Percentiles rank a stretch among this genome's conserved stretches.
These are phyloP conservation scores for Ascochyta rabiei DNA, from an alignment of 2,329 filamentous ascomycete species.

Conservation along the genomic window DNA sequence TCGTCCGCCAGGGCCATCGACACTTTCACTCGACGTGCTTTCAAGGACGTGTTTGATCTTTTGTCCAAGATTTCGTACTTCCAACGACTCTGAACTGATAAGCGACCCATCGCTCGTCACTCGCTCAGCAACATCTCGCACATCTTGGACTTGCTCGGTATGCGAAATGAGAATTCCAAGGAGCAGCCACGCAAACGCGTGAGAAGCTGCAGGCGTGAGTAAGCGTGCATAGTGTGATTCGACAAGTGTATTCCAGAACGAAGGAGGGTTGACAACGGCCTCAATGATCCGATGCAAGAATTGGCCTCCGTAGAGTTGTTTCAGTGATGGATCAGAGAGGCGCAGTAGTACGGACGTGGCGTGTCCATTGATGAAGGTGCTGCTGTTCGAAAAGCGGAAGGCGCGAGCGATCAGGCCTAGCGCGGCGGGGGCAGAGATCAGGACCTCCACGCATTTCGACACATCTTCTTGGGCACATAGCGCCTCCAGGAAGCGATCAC, in stretches of 20 bases:
- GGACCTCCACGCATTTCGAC: slow-evolving; percentile 47
- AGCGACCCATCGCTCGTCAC: slow-evolving; percentile 29
- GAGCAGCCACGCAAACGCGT: slow-evolving; percentile 48
- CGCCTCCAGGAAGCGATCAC: slow-evolving; percentile 57
- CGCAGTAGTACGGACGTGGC: slow-evolving; percentile 39
- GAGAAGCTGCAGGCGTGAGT: slow-evolving; percentile 32
- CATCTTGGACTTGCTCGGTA: slow-evolving; percentile 31
- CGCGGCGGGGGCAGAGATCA: slow-evolving; percentile 35
- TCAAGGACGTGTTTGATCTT: slow-evolving; percentile 56
- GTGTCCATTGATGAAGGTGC: slow-evolving; percentile 53
- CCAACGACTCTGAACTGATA: slow-evolving; percentile 51
- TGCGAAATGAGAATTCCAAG: slow-evolving; percentile 54
- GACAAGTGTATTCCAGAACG: slow-evolving; percentile 60
- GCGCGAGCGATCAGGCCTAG: slow-evolving; percentile 47
- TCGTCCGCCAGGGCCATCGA: slow-evolving; percentile 63
- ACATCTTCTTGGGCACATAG: slow-evolving; percentile 52
- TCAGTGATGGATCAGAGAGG: slow-evolving; percentile 53
- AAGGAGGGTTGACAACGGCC: slow-evolving; percentile 58
- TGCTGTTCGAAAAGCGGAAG: slow-evolving; percentile 53
- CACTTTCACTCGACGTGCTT: slow-evolving; percentile 56
- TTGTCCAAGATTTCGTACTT: slow-evolving; percentile 61
- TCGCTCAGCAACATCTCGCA: slow-evolving; percentile 30
- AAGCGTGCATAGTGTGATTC: slow-evolving; percentile 29
- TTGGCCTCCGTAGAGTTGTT: slow-evolving; percentile 57
- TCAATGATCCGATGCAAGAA: slow-evolving; percentile 57